Evolutionary conservation across 2,329 filamentous ascomycete genomes (phyloP).

Genomic region (Albifimbria verrucaria): DNA sequence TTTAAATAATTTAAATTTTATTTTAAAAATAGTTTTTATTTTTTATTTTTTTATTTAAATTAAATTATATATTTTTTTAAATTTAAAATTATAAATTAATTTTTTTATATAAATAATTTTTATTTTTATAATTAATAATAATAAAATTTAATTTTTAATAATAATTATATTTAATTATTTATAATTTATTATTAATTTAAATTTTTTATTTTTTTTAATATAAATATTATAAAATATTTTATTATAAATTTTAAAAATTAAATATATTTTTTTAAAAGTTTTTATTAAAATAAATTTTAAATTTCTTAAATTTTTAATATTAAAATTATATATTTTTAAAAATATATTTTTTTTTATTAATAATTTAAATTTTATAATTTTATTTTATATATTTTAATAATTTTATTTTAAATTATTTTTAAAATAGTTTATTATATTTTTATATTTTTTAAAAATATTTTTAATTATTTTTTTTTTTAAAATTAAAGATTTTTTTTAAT

Average conservation of each 20-base stretch:
- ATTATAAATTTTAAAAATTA: constrained; percentile 5
- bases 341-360: neutral
- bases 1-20: neutral
- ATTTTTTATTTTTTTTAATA: constrained; percentile 16
- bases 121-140: constrained; percentile 20
- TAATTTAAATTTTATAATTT: constrained; percentile 8
- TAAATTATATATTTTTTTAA: constrained; percentile 23
- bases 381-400: constrained; percentile 8
- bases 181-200: constrained; percentile 23
- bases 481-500: neutral
- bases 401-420: constrained; percentile 9
- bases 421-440: constrained; percentile 13
- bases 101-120: constrained; percentile 11
- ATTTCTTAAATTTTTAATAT: constrained; percentile 4
- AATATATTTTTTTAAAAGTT: constrained; percentile 14
- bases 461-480: constrained; percentile 3
- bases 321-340: constrained; percentile 10
- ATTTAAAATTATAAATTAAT: constrained; percentile 11
- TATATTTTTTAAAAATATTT: constrained; percentile 11
- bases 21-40: constrained; percentile 22
- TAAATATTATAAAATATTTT: constrained; percentile 13
- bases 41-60: constrained; percentile 27
- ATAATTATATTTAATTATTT: constrained; percentile 20
- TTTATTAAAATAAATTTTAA: constrained; percentile 4
- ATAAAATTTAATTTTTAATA: constrained; percentile 19